Evolutionary conservation across 768 basidiomycete species (phyloP), one percentile per base, ranked within the genome.

Genomic region (Termitomyces heimii): DNA sequence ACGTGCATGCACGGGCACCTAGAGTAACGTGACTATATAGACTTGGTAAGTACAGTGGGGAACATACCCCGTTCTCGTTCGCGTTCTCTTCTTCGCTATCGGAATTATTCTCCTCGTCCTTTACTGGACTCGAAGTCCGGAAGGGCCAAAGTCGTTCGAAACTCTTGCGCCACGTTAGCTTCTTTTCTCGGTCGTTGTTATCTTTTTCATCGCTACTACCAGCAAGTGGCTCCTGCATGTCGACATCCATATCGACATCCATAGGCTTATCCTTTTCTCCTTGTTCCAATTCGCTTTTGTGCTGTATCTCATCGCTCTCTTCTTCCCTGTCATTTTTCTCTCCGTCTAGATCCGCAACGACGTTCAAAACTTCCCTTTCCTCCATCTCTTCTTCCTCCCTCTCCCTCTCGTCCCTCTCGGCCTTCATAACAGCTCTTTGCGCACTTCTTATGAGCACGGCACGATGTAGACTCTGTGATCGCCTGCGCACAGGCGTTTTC

Each of bases 391-490:
- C 76, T 45, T 81, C 76, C 55, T 82, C 79, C 55, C 81, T 77
- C 34, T 63, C 68, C 57, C 16, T 46, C 32, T 55, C 68, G 52
- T 84, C 82, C 54, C 72, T 74, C 62, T 82, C 84, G 4, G 77
- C 74, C 39, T 75, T 73, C 62, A 82, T 55, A 0, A 82, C 78
- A 0, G 82, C 81, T 14, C 85, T 75, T 63, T 89, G 86, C 0
- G 85, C 86, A 39, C 84, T 86, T 10, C 86, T 78, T 13, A 90
- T 82, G 10, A 90, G 73, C 2, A 90, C 88, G 0, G 85, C 84
- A 13, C 82, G 81, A 62, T 90, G 87, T 1, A 90, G 70, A 4
- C 73, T 71, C n/a, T 68, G 63, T 28, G 73, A 75, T 32, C 73
- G 69, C 29, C 66, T 68, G 26, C 73, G 71, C 3, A 66, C 70